Conservation (phyloP, 2,329 filamentous ascomycete genomes). For the Pestalotiopsis sp. region DNA sequence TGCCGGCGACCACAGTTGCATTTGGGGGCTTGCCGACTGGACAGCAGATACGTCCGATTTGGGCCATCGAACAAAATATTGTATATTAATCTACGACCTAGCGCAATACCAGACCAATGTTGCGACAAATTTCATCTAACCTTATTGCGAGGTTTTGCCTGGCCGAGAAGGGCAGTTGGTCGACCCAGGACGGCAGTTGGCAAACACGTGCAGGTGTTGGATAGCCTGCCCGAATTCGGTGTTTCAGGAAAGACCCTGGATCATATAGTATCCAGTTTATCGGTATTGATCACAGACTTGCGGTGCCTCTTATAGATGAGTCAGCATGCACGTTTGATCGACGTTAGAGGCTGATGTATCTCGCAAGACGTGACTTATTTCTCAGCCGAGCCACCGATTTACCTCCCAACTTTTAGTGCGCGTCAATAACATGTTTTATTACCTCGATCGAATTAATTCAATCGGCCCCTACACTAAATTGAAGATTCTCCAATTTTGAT, state of each 20-base stretch:
- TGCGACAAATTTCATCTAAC: neutral
- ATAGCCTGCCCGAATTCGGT: neutral
- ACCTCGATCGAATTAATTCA: too few species aligned
- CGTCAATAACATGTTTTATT: too few species aligned
- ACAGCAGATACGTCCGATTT: neutral
- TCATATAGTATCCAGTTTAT: neutral
- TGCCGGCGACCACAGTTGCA: neutral
- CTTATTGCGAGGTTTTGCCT: neutral
- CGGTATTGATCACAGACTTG: neutral
- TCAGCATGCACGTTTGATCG: neutral
- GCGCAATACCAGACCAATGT: neutral
- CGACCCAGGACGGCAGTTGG: slow-evolving; percentile 1
- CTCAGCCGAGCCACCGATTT: too few species aligned
- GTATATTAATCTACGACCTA: neutral
- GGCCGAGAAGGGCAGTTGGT: slow-evolving; percentile 1
- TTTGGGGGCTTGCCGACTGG: neutral
- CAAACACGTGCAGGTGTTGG: neutral
- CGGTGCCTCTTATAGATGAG: neutral
- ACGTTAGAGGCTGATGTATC: neutral
- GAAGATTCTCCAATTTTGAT: too few species aligned
- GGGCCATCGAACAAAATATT: neutral
- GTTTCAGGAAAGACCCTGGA: neutral
- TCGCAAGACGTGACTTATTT: too few species aligned
- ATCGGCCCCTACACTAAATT: too few species aligned
- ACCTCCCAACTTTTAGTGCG: too few species aligned